phyloP scores from a whole-genome alignment of 306 rosid genomes.

The Geum urbanum region DNA sequence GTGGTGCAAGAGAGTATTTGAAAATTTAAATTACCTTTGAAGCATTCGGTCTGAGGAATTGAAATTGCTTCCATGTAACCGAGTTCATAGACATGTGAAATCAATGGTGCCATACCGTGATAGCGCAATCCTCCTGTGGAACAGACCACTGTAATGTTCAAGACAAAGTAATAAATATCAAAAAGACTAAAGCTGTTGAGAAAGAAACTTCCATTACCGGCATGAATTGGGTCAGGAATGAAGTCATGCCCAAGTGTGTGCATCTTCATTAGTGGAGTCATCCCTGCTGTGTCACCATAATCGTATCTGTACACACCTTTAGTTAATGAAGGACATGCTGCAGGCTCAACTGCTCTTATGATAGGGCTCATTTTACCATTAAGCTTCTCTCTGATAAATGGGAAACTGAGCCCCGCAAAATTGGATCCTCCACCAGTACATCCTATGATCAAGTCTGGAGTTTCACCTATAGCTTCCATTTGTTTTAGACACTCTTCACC shows the following conservation, averaged over 20 bases:
- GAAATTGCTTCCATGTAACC: conserved; percentile 91
- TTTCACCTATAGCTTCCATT: conserved; percentile 90
- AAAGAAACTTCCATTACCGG: conserved; percentile 47
- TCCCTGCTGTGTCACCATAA: conserved; percentile 83
- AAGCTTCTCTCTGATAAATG: conserved; percentile 80
- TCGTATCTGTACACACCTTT: conserved; percentile 77
- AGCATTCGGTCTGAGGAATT: conserved; percentile 85
- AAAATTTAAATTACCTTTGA: conserved; percentile 46
- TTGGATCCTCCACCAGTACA: conserved; percentile 97
- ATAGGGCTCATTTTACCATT: conserved; percentile 65
- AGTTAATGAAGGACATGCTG: conserved; percentile 93
- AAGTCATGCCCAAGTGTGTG: conserved; percentile 92
- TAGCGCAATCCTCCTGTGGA: conserved; percentile 87
- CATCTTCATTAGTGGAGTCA: conserved; percentile 98
- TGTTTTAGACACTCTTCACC: conserved; percentile 92
- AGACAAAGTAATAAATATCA: conserved; percentile 5
- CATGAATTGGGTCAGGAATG: conserved; percentile 92
- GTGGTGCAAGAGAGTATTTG: background rate
- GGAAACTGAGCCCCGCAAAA: conserved; percentile 90
- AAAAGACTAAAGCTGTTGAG: background rate
- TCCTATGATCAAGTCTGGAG: conserved; percentile 80
- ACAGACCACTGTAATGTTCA: background rate
- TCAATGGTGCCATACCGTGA: conserved; percentile 95
- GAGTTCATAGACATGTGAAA: conserved; percentile 77
- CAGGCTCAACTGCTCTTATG: conserved; percentile 88